Evolutionary conservation across 805 yeast genomes (phyloP).

Genomic region (Sugiyamaella boreocaroliniensis): DNA sequence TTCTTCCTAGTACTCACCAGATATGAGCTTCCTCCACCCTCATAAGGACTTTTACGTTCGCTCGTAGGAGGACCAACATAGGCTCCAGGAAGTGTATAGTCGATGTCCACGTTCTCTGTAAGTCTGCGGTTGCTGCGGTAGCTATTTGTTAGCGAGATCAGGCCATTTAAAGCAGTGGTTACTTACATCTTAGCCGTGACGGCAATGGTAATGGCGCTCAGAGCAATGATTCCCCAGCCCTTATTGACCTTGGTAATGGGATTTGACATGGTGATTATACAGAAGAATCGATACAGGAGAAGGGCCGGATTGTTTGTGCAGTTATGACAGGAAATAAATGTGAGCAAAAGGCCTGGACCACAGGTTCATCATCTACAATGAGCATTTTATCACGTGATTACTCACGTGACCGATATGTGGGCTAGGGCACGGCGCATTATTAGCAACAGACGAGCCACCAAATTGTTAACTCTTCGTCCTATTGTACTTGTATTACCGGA

Average conservation of each 20-base stretch:
- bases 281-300: neutral
- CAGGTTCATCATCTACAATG: no score
- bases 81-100: constrained; percentile 26
- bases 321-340: no score
- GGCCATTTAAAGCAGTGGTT: constrained; percentile 12
- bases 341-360: no score
- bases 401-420: neutral
- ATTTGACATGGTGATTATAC: neutral
- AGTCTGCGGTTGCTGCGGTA: constrained; percentile 6
- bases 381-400: no score
- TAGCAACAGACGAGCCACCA: neutral
- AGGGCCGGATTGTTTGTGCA: neutral
- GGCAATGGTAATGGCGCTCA: constrained; percentile 22
- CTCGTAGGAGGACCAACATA: constrained; percentile 27
- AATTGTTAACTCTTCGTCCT: neutral
- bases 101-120: constrained; percentile 7
- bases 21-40: constrained; percentile 34
- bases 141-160: constrained; percentile 2
- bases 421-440: neutral
- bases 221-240: constrained; percentile 28
- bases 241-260: constrained; percentile 23
- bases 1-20: constrained; percentile 18
- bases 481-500: neutral
- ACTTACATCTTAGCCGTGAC: constrained; percentile 24
- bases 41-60: constrained; percentile 30